These are phyloP conservation scores for Rhododendron williamsianum DNA, from an alignment of 148 eudicot species.

Conservation along the genomic window DNA sequence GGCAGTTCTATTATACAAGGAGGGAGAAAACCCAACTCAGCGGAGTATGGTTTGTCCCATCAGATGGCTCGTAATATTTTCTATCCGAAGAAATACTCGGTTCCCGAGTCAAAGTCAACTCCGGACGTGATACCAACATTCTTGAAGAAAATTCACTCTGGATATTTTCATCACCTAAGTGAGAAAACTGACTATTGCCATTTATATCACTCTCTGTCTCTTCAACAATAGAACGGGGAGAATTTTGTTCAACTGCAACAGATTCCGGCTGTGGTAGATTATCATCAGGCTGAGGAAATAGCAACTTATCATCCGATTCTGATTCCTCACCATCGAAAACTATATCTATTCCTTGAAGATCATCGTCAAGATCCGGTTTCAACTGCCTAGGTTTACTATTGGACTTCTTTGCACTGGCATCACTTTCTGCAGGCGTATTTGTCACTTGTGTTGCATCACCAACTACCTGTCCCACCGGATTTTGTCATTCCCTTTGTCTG, in stretches of 20 bases:
- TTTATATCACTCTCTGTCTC: slow-evolving; percentile 76
- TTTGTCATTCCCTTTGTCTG: slow-evolving; percentile 82
- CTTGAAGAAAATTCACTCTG: slow-evolving; percentile 76
- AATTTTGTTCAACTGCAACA: slow-evolving; percentile 49
- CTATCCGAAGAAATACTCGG: slow-evolving; percentile 73
- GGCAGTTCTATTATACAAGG: slow-evolving; percentile 34
- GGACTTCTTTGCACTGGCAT: slow-evolving; percentile 40
- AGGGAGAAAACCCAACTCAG: slow-evolving; percentile 31
- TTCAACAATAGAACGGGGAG: slow-evolving; percentile 85
- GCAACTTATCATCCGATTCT: slow-evolving; percentile 85
- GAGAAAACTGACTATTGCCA: slow-evolving; percentile 39
- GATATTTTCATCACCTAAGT: slow-evolving; percentile 52
- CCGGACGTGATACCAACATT: slow-evolving; percentile 70
- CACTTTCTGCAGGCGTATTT: slow-evolving; percentile 37
- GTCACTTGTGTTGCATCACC: slow-evolving; percentile 46
- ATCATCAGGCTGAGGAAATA: slow-evolving; percentile 85
- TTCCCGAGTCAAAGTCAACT: slow-evolving; percentile 63
- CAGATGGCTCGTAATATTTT: slow-evolving; percentile 48
- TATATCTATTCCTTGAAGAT: slow-evolving; percentile 93
- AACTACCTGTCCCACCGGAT: slow-evolving; percentile 43
- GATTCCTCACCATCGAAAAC: slow-evolving; percentile 95
- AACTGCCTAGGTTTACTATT: slow-evolving; percentile 47
- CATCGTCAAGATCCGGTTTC: slow-evolving; percentile 88
- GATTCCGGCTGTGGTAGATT: slow-evolving; percentile 46
- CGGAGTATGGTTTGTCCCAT: slow-evolving; percentile 33